Conservation (phyloP, 192 early-diverging fungal genomes). For the Entrophospora sp. region DNA sequence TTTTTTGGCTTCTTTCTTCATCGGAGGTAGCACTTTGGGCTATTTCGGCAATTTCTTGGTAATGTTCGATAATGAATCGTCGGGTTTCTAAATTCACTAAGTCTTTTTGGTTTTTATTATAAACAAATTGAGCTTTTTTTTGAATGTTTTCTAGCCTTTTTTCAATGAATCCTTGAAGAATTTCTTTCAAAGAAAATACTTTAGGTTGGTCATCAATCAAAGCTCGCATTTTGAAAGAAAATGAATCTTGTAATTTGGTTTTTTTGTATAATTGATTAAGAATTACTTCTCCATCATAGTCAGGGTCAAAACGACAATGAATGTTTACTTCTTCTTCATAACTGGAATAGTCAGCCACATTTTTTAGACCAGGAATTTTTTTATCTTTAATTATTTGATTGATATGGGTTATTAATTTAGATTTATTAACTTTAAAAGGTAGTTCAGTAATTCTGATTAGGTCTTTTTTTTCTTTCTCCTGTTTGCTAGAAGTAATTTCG, state of each 20-base stretch:
- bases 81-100: conserved; percentile 13
- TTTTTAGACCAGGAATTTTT: background rate
- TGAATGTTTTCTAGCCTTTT: conserved; percentile 1
- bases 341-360: conserved; percentile 3
- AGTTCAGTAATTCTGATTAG: background rate
- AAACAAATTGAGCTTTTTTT: conserved; percentile 12
- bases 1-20: conserved; percentile 1
- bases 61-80: conserved; percentile 4
- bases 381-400: background rate
- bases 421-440: conserved; percentile 2
- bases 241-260: conserved; percentile 1
- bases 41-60: background rate
- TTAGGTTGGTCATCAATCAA: conserved; percentile 11
- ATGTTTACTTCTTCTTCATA: conserved; percentile 6
- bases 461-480: background rate
- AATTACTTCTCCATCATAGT: conserved; percentile 12
- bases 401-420: background rate
- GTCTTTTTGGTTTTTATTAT: conserved; percentile 2
- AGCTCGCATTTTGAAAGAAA: conserved; percentile 3
- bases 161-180: conserved; percentile 5
- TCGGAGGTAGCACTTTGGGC: background rate
- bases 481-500: conserved; percentile 3
- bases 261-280: conserved; percentile 11
- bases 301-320: background rate
- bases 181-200: conserved; percentile 12